Evolutionary conservation across 2,329 filamentous ascomycete species (phyloP).

Genomic region (Thielaviopsis musarum): DNA sequence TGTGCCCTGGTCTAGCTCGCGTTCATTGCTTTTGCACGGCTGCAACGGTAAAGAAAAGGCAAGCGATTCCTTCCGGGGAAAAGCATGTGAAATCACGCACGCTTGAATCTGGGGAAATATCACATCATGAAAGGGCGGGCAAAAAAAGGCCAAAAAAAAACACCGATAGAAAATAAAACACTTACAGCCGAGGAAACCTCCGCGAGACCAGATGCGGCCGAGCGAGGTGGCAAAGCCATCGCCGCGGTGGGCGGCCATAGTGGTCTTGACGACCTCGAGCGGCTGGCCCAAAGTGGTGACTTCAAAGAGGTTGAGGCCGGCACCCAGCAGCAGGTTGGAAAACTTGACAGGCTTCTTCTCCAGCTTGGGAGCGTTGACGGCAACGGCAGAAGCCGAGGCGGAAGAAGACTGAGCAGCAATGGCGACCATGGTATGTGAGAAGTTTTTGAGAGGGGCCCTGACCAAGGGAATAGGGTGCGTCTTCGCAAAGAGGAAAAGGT

Average conservation of each 20-base stretch:
- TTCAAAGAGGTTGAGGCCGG: constrained; percentile 93
- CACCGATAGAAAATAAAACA: constrained; percentile 15
- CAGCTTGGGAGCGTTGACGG: constrained; percentile 36
- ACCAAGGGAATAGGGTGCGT: constrained; percentile 94
- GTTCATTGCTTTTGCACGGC: background rate
- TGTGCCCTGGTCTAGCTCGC: background rate
- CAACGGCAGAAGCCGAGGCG: constrained; percentile 34
- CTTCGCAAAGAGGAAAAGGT: constrained; percentile 40
- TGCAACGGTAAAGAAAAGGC: background rate
- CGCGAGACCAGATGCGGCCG: constrained; percentile 78
- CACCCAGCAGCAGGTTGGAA: constrained; percentile 90
- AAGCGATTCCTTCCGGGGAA: background rate
- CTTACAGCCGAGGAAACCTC: constrained; percentile 88
- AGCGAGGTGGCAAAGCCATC: constrained; percentile 75
- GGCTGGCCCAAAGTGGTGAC: constrained; percentile 54
- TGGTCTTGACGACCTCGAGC: constrained; percentile 97
- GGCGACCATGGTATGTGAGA: constrained; percentile 44
- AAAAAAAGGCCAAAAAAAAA: background rate
- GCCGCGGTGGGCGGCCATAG: constrained; percentile 91
- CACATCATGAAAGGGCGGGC: background rate
- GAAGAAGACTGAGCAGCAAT: constrained; percentile 29
- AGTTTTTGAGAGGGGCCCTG: constrained; percentile 58
- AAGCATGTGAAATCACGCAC: background rate
- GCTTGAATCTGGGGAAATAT: background rate
- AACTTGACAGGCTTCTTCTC: constrained; percentile 99